Evolutionary conservation across 805 yeast genomes (phyloP).

Genomic region (Metschnikowia lunata): DNA sequence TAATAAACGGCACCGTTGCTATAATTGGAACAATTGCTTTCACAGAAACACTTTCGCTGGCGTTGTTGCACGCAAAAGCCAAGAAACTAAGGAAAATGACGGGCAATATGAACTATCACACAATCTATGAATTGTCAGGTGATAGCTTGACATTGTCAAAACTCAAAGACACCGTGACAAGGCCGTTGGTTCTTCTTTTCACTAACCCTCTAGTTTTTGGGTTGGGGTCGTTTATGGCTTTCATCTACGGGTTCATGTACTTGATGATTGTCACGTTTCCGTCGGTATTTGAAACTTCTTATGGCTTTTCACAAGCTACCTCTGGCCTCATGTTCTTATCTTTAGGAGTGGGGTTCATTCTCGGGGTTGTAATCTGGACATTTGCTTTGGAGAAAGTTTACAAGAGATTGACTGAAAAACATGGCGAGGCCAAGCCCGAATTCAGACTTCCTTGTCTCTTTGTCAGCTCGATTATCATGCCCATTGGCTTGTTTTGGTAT

Average conservation of each 20-base stretch:
- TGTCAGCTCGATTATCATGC: conserved; percentile 29
- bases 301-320: conserved; percentile 30
- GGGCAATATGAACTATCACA: conserved; percentile 34
- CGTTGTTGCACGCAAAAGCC: conserved; percentile 27
- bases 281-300: conserved; percentile 24
- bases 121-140: conserved; percentile 34
- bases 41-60: conserved; percentile 36
- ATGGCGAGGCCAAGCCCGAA: conserved; percentile 37
- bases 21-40: conserved; percentile 27
- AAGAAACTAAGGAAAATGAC: conserved; percentile 26
- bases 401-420: conserved; percentile 19
- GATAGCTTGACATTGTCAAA: conserved; percentile 23
- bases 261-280: conserved; percentile 40
- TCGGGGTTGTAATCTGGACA: conserved; percentile 34
- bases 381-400: conserved; percentile 24
- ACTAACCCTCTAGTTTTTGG: conserved; percentile 38
- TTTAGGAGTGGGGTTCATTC: conserved; percentile 34
- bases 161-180: conserved; percentile 22
- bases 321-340: conserved; percentile 38
- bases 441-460: conserved; percentile 35
- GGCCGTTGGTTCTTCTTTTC: conserved; percentile 32
- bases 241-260: conserved; percentile 40
- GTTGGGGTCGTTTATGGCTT: conserved; percentile 39
- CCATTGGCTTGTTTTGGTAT: conserved; percentile 36
- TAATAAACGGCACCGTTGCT: conserved; percentile 34